A percentile compares a stretch with the other conserved stretches of the same genome.
phyloP scores from a whole-genome alignment of 108 stramenopile species.

The Pseudonitzschia pungens region DNA sequence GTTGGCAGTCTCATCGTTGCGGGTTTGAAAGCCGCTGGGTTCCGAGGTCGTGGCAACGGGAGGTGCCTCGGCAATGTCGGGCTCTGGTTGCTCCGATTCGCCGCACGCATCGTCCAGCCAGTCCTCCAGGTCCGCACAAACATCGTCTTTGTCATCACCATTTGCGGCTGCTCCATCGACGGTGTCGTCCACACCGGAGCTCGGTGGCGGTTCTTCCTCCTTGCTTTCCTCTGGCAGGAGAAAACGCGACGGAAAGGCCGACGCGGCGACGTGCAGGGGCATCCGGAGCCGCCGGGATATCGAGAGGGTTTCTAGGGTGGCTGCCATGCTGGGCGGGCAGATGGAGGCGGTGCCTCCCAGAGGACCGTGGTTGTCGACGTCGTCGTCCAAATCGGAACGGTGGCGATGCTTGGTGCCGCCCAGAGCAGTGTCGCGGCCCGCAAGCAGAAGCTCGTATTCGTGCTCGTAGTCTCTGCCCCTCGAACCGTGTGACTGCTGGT shows the following conservation, averaged over 20 bases:
- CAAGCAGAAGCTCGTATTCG: not conserved
- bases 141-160: not conserved
- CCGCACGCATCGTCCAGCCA: slow-evolving; percentile 8
- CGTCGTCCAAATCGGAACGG: not conserved
- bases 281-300: slow-evolving; percentile 27
- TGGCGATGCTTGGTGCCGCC: not conserved
- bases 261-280: slow-evolving; percentile 25
- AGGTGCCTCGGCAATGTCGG: no score
- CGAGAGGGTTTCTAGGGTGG: slow-evolving; percentile 17
- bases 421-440: not conserved
- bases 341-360: not conserved
- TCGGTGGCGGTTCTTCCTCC: not conserved
- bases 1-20: no score
- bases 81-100: not conserved
- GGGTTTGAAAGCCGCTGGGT: no score
- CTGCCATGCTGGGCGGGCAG: slow-evolving; percentile 28
- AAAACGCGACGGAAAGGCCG: not conserved
- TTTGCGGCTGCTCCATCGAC: not conserved
- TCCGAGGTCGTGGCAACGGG: no score
- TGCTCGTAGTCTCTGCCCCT: not conserved
- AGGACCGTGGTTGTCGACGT: not conserved
- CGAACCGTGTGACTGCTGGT: not conserved
- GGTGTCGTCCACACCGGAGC: not conserved
- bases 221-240: not conserved
- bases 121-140: not conserved